A percentile compares a stretch with the other conserved stretches of the same genome.
phyloP scores from a whole-genome alignment of 768 basidiomycete species.

The Cytidiella melzeri region DNA sequence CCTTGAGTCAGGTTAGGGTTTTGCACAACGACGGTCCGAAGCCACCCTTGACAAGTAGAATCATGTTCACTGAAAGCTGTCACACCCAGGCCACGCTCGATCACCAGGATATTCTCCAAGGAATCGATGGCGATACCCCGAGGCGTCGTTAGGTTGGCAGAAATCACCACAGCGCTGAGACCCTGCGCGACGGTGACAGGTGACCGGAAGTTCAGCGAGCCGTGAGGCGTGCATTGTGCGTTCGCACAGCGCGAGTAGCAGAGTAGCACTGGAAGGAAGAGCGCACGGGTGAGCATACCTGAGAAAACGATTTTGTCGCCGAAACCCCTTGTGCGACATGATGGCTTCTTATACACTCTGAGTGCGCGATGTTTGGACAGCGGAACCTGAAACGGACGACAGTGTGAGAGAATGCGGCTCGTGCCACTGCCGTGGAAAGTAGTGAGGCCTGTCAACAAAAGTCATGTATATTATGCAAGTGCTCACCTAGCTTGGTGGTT shows the following conservation, averaged over 20 bases:
- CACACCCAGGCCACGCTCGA: conserved; percentile 12
- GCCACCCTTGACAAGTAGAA: conserved; percentile 29
- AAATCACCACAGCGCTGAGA: conserved; percentile 31
- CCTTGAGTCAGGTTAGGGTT: conserved; percentile 37
- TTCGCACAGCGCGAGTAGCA: background rate
- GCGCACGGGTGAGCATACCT: too few relatives aligned
- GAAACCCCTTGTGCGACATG: too few relatives aligned
- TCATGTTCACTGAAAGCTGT: conserved; percentile 32
- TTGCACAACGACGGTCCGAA: conserved; percentile 31
- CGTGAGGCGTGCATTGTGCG: conserved; percentile 11
- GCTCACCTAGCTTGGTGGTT: too few relatives aligned
- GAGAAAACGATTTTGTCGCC: too few relatives aligned
- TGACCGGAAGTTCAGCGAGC: conserved; percentile 6
- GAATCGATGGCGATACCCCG: conserved; percentile 37
- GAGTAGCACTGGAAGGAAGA: too few relatives aligned
- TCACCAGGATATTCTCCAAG: conserved; percentile 18
- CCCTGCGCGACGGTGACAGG: conserved; percentile 24
- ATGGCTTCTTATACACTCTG: too few relatives aligned
- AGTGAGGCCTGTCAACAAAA: too few relatives aligned
- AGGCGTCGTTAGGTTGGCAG: conserved; percentile 37
- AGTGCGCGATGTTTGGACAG: too few relatives aligned
- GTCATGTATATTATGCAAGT: too few relatives aligned
- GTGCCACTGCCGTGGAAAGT: too few relatives aligned
- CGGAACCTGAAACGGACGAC: too few relatives aligned
- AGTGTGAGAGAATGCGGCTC: too few relatives aligned